Evolutionary conservation across 805 yeast species (phyloP), one percentile per base, ranked within the genome.

Genomic region (Barnettozyma sucrosica): DNA sequence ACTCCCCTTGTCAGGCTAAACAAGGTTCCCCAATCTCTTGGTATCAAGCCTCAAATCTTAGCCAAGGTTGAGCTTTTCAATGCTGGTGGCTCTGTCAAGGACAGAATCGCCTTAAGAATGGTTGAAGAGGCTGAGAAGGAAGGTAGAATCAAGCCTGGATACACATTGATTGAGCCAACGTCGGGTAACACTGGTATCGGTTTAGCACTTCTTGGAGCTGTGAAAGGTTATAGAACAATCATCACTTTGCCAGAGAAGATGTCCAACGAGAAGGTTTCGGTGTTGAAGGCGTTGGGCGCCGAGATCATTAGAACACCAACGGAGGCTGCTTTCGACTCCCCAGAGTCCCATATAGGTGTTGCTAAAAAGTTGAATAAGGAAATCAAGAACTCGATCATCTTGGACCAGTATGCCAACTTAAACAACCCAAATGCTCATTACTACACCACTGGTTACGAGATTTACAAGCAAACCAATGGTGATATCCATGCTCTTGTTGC

Each of bases 131-230:
- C 95, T 25, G 96, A 87, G 66, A 76, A 76, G 54, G 69, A 73
- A 14, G 95, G 95, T 44, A 68, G 78, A 53, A 84, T 87, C 60
- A 85, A 82, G 66, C 95, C 95, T n/a, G 92, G 92, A 5, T 76
- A 80, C 62, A 86, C 95, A 30, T 69, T 87, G 61, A 87, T 88
- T 55, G 96, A 87, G 68, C 95, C 95, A 47, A 88, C 95, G 10
- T 83, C 92, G 10, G 96, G 96, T 61, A 87, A 87, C 70, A 87
- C 96, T 40, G 96, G 96, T 67, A 88, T 87, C 61, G 96, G 95
- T 50, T 74, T 87, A 56, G 96, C 96, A 11, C 72, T 87, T 24
- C 80, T 85, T 18, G 96, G 93, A 58, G 95, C 95, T 37, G 87
- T 88, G 38, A 81, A 79, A 62, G 95, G 95, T 43, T 87, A 87